These are phyloP conservation scores for Botrytis squamosa DNA, from an alignment of 2,329 filamentous ascomycete species.

Conservation along the genomic window DNA sequence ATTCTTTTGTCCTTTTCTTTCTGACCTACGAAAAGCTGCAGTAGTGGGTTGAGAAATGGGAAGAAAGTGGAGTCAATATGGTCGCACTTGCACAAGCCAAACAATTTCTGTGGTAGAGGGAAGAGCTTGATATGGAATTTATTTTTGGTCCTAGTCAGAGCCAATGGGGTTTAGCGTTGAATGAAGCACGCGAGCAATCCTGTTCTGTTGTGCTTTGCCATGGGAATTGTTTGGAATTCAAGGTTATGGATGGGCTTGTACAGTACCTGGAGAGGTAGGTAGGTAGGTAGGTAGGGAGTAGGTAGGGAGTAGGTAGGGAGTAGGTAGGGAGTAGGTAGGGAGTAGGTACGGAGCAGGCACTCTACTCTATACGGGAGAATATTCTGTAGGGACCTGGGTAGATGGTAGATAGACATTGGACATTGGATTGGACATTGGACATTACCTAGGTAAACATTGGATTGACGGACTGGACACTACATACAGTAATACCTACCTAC, in stretches of 20 bases:
- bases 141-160: neutral
- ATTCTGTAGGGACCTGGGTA: neutral
- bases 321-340: neutral
- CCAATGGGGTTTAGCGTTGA: neutral
- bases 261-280: neutral
- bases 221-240: neutral
- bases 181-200: constrained; percentile 2
- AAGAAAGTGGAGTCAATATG: constrained; percentile 1
- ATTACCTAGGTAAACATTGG: no score
- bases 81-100: constrained; percentile 5
- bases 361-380: neutral
- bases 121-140: neutral
- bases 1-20: neutral
- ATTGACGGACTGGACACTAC: no score
- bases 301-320: neutral
- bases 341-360: neutral
- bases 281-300: no score
- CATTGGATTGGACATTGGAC: no score
- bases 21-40: constrained; percentile 6
- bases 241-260: neutral
- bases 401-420: no score
- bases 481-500: no score
- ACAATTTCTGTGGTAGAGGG: neutral
- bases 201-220: neutral
- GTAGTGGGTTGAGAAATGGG: constrained; percentile 2